Evolutionary conservation across 148 eudicot species (phyloP), one percentile per base, ranked within the genome.

Genomic region (Bassia scoparia): DNA sequence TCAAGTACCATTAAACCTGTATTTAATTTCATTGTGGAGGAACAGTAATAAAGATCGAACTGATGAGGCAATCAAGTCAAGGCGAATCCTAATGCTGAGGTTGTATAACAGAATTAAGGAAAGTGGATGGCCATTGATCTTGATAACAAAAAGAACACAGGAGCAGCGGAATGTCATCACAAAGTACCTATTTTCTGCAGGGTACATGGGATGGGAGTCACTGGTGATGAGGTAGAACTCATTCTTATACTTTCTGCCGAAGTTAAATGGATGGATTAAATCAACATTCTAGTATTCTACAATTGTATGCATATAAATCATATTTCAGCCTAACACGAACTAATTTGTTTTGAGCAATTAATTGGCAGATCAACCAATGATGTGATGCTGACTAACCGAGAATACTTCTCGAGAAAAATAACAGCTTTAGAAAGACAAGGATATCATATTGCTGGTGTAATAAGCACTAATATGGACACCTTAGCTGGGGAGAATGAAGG

Each of bases 371-470:
- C 62, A 58, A 15, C 21, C 12, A 27, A 58, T 12, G 62, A 58
- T 13, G 24, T 29, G 62, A 58, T 26, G 34, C 35, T 26, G 34
- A 58, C 30, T 58, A 58, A 14, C 62, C 62, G 27, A 58, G 62
- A 58, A 27, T 58, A 58, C 62, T 58, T 58, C 62, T 58, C 62
- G 29, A 58, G 62, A 58, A 58, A 5, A 27, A 27, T 26, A 27
- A 16, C 62, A 58, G 62, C 62, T 26, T 27, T 58, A 58, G 30
- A 26, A 5, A 58, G 62, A 58, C 62, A 58, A 58, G 62, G 34
- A 58, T 4, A 58, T 58, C 33, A 58, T 7, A 12, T 58, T 58
- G 62, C 35, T 18, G 34, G 35, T 14, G 62, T 58, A 18, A 58
- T 58, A 18, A 58, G 34, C 62, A 58, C 34, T 29, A 58, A 14